A percentile compares a stretch with the other conserved stretches of the same genome.
These are phyloP conservation scores for Casuarina glauca DNA, from an alignment of 306 rosid species.

Conservation along the genomic window DNA sequence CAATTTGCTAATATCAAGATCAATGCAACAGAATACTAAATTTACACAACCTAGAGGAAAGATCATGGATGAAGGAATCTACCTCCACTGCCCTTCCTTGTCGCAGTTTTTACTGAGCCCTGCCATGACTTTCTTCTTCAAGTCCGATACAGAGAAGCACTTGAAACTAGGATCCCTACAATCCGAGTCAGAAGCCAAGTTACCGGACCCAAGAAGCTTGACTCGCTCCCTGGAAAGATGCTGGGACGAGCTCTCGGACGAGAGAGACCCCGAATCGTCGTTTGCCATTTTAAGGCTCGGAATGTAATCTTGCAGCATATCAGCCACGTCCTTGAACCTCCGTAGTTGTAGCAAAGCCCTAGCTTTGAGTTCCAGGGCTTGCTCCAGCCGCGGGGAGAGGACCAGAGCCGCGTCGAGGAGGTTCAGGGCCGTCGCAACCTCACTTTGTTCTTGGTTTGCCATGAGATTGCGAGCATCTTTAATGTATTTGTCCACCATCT, in stretches of 20 bases:
- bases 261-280: constrained; percentile 58
- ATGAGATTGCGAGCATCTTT: constrained; percentile 75
- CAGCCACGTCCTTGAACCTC: constrained; percentile 82
- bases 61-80: neutral
- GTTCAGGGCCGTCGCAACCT: constrained; percentile 61
- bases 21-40: constrained; percentile 45
- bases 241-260: constrained; percentile 59
- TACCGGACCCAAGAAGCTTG: constrained; percentile 51
- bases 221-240: constrained; percentile 67
- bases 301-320: constrained; percentile 93
- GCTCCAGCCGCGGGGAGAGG: constrained; percentile 70
- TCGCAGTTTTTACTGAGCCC: constrained; percentile 72
- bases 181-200: constrained; percentile 40
- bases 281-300: constrained; percentile 75
- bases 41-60: neutral
- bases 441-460: constrained; percentile 67
- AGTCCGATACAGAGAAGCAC: constrained; percentile 92
- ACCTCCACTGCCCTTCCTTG: constrained; percentile 99
- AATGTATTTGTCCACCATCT: constrained; percentile 80
- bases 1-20: constrained; percentile 16
- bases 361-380: constrained; percentile 82
- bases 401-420: constrained; percentile 82
- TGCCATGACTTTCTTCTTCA: constrained; percentile 92
- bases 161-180: constrained; percentile 69
- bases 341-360: constrained; percentile 71